These are phyloP conservation scores for Candida insectorum DNA, from an alignment of 805 yeast species.

Conservation along the genomic window DNA sequence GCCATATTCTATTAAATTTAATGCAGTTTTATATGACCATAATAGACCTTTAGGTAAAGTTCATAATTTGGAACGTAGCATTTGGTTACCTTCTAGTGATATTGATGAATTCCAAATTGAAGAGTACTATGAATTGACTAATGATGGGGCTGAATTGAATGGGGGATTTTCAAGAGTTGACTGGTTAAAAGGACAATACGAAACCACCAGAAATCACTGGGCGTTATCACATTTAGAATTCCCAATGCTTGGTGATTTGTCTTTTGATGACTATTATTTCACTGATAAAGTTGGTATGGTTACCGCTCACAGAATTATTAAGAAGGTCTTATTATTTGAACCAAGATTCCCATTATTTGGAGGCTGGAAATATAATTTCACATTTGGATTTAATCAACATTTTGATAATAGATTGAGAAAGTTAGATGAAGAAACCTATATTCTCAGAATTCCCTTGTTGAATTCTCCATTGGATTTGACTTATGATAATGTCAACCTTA, in stretches of 20 bases:
- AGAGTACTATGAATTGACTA: slow-evolving; percentile 79
- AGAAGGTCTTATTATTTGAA: slow-evolving; percentile 51
- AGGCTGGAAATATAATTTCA: slow-evolving; percentile 93
- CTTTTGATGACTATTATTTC: slow-evolving; percentile 60
- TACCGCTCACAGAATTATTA: slow-evolving; percentile 58
- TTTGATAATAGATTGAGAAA: slow-evolving; percentile 51
- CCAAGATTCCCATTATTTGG: slow-evolving; percentile 97
- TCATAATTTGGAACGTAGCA: slow-evolving; percentile 59
- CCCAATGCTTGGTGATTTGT: slow-evolving; percentile 39
- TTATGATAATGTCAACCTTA: slow-evolving; percentile 59
- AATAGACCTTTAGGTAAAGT: slow-evolving; percentile 64
- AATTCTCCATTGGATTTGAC: slow-evolving; percentile 69
- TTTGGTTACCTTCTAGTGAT: slow-evolving; percentile 88
- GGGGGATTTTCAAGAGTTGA: slow-evolving; percentile 79
- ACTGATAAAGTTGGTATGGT: slow-evolving; percentile 93
- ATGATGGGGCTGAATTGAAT: slow-evolving; percentile 67
- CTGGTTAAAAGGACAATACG: slow-evolving; percentile 59
- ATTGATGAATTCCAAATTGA: slow-evolving; percentile 66
- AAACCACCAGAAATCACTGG: slow-evolving; percentile 46
- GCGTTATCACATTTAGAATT: slow-evolving; percentile 62
- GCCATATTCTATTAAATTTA: slow-evolving; percentile 46
- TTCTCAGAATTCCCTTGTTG: slow-evolving; percentile 66
- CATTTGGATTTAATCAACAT: slow-evolving; percentile 85
- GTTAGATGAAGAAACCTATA: slow-evolving; percentile 42
- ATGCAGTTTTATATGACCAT: slow-evolving; percentile 60